phyloP scores from a whole-genome alignment of 2,329 filamentous ascomycete species.

The Teratosphaeriaceae sp. region DNA sequence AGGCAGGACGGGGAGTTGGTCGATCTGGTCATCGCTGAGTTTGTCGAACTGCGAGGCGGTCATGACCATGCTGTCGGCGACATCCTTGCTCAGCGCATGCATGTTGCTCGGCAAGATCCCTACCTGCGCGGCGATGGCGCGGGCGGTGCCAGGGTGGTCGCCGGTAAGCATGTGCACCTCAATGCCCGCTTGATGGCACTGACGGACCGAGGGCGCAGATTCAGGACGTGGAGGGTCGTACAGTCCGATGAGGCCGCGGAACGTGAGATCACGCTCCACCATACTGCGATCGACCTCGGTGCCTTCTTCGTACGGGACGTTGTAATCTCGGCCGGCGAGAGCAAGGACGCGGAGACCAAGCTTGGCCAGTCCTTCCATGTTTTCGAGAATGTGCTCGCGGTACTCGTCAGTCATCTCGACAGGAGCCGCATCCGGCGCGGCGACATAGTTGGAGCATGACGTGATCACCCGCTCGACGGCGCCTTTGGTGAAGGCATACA shows the following conservation, averaged over 20 bases:
- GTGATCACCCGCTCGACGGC: too few relatives aligned
- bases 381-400: too few relatives aligned
- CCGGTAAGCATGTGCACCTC: slow-evolving; percentile 45
- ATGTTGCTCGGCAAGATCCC: too few relatives aligned
- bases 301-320: too few relatives aligned
- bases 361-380: too few relatives aligned
- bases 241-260: slow-evolving; percentile 27
- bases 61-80: slow-evolving; percentile 32
- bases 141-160: slow-evolving; percentile 41
- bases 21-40: slow-evolving; percentile 37
- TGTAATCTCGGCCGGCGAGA: slow-evolving; percentile 15
- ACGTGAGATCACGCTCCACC: slow-evolving; percentile 23
- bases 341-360: slow-evolving; percentile 24
- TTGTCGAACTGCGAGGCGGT: slow-evolving; percentile 39
- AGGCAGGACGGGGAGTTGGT: slow-evolving; percentile 35
- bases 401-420: too few relatives aligned
- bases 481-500: slow-evolving; percentile 26
- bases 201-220: slow-evolving; percentile 33
- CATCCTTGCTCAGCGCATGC: slow-evolving; percentile 25
- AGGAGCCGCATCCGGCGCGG: too few relatives aligned
- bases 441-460: too few relatives aligned
- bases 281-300: slow-evolving; percentile 15
- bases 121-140: slow-evolving; percentile 40
- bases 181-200: slow-evolving; percentile 41
- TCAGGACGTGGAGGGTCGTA: slow-evolving; percentile 27